Evolutionary conservation across 2,329 filamentous ascomycete species (phyloP), one percentile per base, ranked within the genome.

Genomic region (Fusarium domesticum): DNA sequence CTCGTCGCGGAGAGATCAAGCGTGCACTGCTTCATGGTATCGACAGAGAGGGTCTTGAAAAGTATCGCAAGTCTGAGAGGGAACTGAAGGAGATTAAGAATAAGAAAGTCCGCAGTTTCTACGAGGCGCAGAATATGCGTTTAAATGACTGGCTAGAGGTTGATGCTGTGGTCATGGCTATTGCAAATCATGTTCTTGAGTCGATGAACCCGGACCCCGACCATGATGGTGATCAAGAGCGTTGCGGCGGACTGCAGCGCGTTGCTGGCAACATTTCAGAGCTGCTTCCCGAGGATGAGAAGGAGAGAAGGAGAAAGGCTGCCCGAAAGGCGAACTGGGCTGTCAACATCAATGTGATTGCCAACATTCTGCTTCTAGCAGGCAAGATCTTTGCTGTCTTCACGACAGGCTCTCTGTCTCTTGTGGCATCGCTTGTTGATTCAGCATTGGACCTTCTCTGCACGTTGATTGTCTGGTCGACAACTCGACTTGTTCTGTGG

Each of bases 341-440:
- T 18, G 91, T 96, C 58, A 90, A 89, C 60, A 70, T 93, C 64
- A 95, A 93, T 58, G 78, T 93, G 38, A 66, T 76, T 3, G 89
- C 89, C 37, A 95, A 95, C 60, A 72, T 84, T 3, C 67, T 87
- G 18, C 73, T 95, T 2, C 74, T 95, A 1, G 76, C 78, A 5
- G 80, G 86, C 38, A 95, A 95, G 64, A 76, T 86, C 18, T 77
- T 81, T 34, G 87, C 90, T 19, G 84, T 89, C n/a, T 65, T 88
- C n/a, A 77, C 88, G 37, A 89, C 88, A 0, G 87, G 81, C 6
- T 89, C 85, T 5, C 77, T 91, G 48, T 90, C 87, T 1, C 83
- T 91, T 3, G 72, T 90, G 18, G 87, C 87, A 4, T 85, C 81
- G 51, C 72, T 91, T 48, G 87, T 91, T 11, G 87, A 91, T 57